Evolutionary conservation across 1,139 yeast genomes (phyloP).

Genomic region (Lodderomyces orthopsilosis): DNA sequence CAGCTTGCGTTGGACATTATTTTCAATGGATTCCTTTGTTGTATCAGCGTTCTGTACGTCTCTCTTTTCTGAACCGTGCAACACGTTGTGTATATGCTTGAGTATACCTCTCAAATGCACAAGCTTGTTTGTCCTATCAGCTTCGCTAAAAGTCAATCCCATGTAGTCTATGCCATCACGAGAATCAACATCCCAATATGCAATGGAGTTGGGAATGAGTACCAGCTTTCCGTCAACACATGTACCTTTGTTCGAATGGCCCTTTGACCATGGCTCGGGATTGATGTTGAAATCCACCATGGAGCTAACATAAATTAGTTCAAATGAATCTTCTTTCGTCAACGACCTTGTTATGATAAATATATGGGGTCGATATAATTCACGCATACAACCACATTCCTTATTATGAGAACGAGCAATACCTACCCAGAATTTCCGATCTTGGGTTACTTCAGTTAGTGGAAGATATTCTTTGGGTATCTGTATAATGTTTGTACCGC

Average conservation of each 20-base stretch:
- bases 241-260: constrained; percentile 4
- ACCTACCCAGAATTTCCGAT: constrained; percentile 32
- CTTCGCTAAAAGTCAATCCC: constrained; percentile 22
- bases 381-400: constrained; percentile 34
- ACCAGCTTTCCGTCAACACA: constrained; percentile 22
- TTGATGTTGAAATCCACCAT: constrained; percentile 20
- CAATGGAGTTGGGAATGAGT: constrained; percentile 21
- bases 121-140: constrained; percentile 19
- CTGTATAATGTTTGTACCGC: constrained; percentile 17
- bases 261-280: constrained; percentile 18
- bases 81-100: constrained; percentile 15
- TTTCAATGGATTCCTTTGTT: background rate
- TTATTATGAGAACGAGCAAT: constrained; percentile 36
- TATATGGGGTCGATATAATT: constrained; percentile 21
- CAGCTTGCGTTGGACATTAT: background rate
- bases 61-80: constrained; percentile 2
- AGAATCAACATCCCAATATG: constrained; percentile 16
- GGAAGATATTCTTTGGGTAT: constrained; percentile 12
- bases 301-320: constrained; percentile 19
- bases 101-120: constrained; percentile 19
- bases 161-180: constrained; percentile 14
- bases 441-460: constrained; percentile 10
- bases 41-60: background rate
- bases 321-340: constrained; percentile 9
- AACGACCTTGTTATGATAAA: constrained; percentile 17